Evolutionary conservation across 2,329 filamentous ascomycete species (phyloP), one percentile per base, ranked within the genome.

Genomic region (Acephala macrosclerotiorum): DNA sequence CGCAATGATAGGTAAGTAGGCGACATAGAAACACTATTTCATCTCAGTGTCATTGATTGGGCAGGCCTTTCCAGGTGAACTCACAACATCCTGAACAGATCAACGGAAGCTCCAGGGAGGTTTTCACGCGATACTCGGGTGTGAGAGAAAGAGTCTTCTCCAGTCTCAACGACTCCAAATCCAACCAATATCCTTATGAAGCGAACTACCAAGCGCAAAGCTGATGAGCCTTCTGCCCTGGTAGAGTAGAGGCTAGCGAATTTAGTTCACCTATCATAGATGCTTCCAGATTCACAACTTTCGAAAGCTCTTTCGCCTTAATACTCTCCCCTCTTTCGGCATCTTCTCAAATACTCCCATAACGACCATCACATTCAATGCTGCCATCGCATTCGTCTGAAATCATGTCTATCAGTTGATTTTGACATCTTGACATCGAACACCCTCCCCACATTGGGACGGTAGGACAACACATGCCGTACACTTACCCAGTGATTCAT

Each of bases 1-100:
- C 68, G 68, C 5, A 66, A 53, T 3, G 36, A 38, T 20, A 58
- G 38, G 38, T 64, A 57, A 51, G 42, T 22, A 8, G n/a, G n/a
- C 45, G 11, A 20, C 8, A 49, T 25, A 8, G 33, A 6, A 29
- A 47, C 12, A 7, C 45, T n/a, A 62, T 51, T 6, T 6, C 6
- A 12, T 12, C 29, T 18, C 33, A 8, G 8, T 5, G 5, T 25
- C 18, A 25, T n/a, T 9, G 12, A 35, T 5, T n/a, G n/a, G n/a
- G 3, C 42, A 33, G 33, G 26, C 53, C 35, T 26, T 33, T 3
- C 45, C 22, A 11, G n/a, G 14, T 8, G 9, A 3, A 58, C 67
- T 47, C 60, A 73, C 73, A 69, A 74, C 20, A 72, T 9, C 20
- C 64, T 64, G 47, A 64, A 72, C 40, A 70, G 71, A 26, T 72